Evolutionary conservation across 768 basidiomycete species (phyloP).

Genomic region (Neoboletus subvelutipes): DNA sequence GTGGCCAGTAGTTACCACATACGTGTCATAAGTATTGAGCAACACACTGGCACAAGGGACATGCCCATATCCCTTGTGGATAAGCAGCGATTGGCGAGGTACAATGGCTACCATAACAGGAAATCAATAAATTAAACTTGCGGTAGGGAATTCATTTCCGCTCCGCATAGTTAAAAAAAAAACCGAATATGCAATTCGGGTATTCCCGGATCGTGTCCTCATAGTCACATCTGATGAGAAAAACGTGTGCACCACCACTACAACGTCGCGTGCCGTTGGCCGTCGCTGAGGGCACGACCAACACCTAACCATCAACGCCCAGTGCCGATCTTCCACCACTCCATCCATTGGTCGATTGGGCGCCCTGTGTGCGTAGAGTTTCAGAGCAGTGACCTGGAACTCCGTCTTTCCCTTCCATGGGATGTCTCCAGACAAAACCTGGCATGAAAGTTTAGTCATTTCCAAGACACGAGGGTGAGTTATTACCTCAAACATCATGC

Average conservation of each 20-base stretch:
- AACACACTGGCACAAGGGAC: too few relatives aligned
- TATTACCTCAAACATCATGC: slow-evolving; percentile 1
- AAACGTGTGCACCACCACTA: background rate
- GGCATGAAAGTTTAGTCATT: background rate
- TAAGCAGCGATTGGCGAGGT: too few relatives aligned
- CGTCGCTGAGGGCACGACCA: background rate
- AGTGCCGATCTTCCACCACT: background rate
- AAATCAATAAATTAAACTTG: too few relatives aligned
- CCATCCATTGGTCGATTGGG: background rate
- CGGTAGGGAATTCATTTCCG: too few relatives aligned
- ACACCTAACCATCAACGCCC: slow-evolving; percentile 3
- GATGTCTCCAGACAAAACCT: slow-evolving; percentile 6
- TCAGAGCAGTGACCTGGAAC: background rate
- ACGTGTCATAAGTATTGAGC: too few relatives aligned
- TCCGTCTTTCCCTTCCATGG: slow-evolving; percentile 5
- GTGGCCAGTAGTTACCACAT: too few relatives aligned
- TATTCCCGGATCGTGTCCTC: background rate
- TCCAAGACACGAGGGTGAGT: too few relatives aligned
- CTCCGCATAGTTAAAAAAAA: background rate
- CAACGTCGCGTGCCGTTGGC: background rate
- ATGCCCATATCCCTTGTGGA: too few relatives aligned
- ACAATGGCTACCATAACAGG: too few relatives aligned
- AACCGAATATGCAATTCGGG: background rate
- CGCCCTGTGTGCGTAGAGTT: background rate
- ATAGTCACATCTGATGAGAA: background rate